phyloP scores from a whole-genome alignment of 2,329 filamentous ascomycete species.

The Emergomyces pasteurianus region DNA sequence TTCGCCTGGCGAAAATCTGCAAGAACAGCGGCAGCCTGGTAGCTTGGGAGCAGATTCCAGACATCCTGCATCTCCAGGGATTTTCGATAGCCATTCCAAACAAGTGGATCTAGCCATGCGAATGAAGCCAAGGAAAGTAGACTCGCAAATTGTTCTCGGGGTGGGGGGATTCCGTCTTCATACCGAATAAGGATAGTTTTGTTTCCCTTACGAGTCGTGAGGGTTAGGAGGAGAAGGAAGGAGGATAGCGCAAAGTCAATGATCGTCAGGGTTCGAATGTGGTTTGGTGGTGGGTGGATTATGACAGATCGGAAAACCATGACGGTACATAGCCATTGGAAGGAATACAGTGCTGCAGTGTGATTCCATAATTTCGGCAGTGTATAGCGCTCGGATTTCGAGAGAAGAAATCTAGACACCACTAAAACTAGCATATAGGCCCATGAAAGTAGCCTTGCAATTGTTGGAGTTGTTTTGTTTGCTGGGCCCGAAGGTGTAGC shows the following conservation, averaged over 20 bases:
- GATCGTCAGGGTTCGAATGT: constrained; percentile 54
- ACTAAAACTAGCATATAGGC: constrained; percentile 65
- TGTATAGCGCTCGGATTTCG: constrained; percentile 49
- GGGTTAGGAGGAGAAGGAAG: constrained; percentile 60
- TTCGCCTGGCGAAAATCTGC: constrained; percentile 74
- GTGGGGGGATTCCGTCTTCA: constrained; percentile 78
- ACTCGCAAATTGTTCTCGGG: constrained; percentile 75
- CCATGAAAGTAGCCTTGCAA: constrained; percentile 64
- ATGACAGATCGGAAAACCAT: constrained; percentile 75
- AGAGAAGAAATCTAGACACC: constrained; percentile 55
- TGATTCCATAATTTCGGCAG: constrained; percentile 82
- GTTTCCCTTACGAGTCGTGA: constrained; percentile 83
- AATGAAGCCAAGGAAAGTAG: constrained; percentile 81
- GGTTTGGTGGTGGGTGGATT: constrained; percentile 57
- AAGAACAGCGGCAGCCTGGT: constrained; percentile 74
- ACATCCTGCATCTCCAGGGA: constrained; percentile 73
- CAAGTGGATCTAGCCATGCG: constrained; percentile 77
- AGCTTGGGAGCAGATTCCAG: constrained; percentile 80
- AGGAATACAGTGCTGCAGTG: constrained; percentile 69
- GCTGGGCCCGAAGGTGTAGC: constrained; percentile 47
- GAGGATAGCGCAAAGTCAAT: constrained; percentile 64
- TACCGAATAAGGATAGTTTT: constrained; percentile 78
- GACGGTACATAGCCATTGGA: constrained; percentile 67
- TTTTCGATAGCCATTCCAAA: constrained; percentile 79
- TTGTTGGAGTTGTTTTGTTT: constrained; percentile 47